Base-by-base conservation (phyloP, 495 filamentous ascomycete species). In the Talaromyces borbonicus region DNA sequence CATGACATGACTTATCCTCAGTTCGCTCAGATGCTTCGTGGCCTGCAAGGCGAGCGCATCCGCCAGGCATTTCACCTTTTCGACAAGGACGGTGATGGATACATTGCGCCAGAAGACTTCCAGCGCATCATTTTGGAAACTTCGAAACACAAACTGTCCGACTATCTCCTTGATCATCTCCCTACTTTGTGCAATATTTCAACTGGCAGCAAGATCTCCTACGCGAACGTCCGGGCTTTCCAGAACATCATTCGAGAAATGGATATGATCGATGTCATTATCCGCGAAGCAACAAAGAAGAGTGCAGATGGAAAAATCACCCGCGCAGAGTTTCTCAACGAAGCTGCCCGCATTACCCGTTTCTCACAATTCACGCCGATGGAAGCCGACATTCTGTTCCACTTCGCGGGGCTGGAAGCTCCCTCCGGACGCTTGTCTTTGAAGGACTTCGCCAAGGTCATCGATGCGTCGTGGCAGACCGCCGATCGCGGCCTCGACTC, bases 311-410 rank as follows among this genome's bases (percentile, higher is more conserved):
- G 88, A 43, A 95, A 85, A 67, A 96, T 98, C 57, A 95, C 90
- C 4, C 77, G 87, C 23, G 77, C 87, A 14, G 92, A 97, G 54
- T 98, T 98, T 65, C 67, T 98, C 36, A 94, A 95, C 65, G 89
- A 95, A 65, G 92, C 92, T 15, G 81, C 90, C 18, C 80, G 80
- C 31, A 79, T 89, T 54, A 92, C 89, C 19, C 80, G 93, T 16
- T 98, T 95, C 67, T 88, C 88, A 4, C 73, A 92, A 0, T 95
- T 95, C 65, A 96, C 92, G 0, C 92, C 92, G 1, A 95, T 98
- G 90, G 92, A 98, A 62, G 92, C 93, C 2, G 92, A 97, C 60
- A 97, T 98, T 52, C 75, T 98, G 14, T 98, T 98, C 73, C 92
- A 98, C 63, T 98, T 98, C 55, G 92, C 92, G 30, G 87, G 88